Base-by-base conservation (phyloP, 2,329 filamentous ascomycete species). In the Lecanoromycetidae sp. region DNA sequence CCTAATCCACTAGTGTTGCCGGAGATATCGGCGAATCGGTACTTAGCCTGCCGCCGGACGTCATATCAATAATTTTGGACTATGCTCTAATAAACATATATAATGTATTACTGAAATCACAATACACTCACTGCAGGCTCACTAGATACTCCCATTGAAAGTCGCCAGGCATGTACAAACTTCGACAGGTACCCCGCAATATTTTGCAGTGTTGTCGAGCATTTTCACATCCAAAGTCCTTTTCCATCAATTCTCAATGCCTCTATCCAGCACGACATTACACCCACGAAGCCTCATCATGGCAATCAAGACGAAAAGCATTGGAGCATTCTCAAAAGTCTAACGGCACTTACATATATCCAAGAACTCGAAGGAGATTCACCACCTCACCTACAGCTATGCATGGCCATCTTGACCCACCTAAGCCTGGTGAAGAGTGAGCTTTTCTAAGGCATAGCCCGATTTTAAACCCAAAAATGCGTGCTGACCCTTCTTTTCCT, bases 401-500 rank as follows among this genome's bases (percentile, higher is more conserved):
- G 41, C 91, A 98, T 64, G 87, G 84, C 38, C 86, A 96, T 63
- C 67, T 95, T 57, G 77, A 80, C 47, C 76, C 84, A 25, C 90
- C 91, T 2, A 90, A 88, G 66, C 77, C 86, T 0, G 91, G 91
- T 39, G 86, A 96, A 74, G 91, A 95, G 86, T 93, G 71, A 61
- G 82, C 19, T 22, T 27, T 19, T 12, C 20, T 17, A 23, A 26
- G 4, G 20, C n/a, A n/a, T n/a, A n/a, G n/a, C n/a, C n/a, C n/a
- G n/a, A n/a, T n/a, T n/a, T n/a, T n/a, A n/a, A n/a, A n/a, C n/a
- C n/a, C n/a, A n/a, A n/a, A n/a, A n/a, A n/a, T n/a, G n/a, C n/a
- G n/a, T n/a, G n/a, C n/a, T n/a, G n/a, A n/a, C n/a, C n/a, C n/a
- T n/a, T n/a, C n/a, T n/a, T 38, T 13, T 5, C 67, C 22, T 33